A percentile compares a stretch with the other conserved stretches of the same genome.
Evolutionary conservation across 2,329 filamentous ascomycete genomes (phyloP).

Genomic region (Phialophora verrucosa): DNA sequence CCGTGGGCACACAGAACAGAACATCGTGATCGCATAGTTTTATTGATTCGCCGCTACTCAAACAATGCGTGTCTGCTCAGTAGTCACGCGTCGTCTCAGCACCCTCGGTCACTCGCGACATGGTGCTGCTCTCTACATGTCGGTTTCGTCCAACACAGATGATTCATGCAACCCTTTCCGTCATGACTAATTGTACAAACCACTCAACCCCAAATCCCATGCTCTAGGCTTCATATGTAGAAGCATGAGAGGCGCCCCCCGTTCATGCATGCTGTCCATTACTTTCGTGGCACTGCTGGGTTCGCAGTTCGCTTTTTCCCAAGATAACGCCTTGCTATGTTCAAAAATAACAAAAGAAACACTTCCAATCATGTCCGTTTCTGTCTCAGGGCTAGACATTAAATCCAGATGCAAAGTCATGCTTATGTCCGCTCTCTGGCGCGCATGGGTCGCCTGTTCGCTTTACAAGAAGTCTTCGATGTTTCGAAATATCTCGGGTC

Average conservation of each 20-base stretch:
- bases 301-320: slow-evolving; percentile 13
- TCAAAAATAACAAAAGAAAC: slow-evolving; percentile 22
- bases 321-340: slow-evolving; percentile 34
- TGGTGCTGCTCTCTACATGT: not conserved
- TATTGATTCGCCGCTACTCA: not conserved
- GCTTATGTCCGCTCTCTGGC: slow-evolving; percentile 13
- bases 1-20: not conserved
- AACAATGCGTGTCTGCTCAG: slow-evolving; percentile 4
- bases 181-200: slow-evolving; percentile 35
- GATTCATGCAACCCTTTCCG: slow-evolving; percentile 10
- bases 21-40: not conserved
- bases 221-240: slow-evolving; percentile 6
- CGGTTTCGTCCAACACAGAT: not conserved
- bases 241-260: slow-evolving; percentile 1
- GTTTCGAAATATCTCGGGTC: slow-evolving; percentile 37
- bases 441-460: slow-evolving; percentile 11
- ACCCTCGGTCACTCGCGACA: not conserved
- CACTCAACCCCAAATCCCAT: not conserved
- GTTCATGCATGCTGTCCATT: slow-evolving; percentile 26
- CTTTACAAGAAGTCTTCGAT: slow-evolving; percentile 40
- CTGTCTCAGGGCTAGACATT: slow-evolving; percentile 28
- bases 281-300: slow-evolving; percentile 17
- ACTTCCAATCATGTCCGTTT: slow-evolving; percentile 24
- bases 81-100: not conserved
- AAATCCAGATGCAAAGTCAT: slow-evolving; percentile 19